A percentile compares a stretch with the other conserved stretches of the same genome.
Conservation (phyloP, 306 rosid species). For the Heteromeles arbutifolia region DNA sequence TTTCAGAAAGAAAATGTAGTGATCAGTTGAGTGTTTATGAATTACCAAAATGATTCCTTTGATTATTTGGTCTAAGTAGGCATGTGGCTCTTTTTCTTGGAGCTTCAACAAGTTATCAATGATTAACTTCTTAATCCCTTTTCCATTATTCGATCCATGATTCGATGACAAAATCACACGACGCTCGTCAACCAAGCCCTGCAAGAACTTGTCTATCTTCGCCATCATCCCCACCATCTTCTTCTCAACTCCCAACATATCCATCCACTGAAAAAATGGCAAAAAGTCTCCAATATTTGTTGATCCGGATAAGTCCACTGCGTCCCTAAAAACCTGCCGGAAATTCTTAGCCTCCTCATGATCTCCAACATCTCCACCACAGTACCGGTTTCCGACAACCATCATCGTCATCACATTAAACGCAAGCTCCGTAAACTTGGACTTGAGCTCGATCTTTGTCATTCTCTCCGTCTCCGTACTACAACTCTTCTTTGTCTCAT, state of each 20-base stretch:
- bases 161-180: not conserved
- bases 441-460: constrained; percentile 6
- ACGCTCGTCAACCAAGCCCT: constrained; percentile 10
- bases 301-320: not conserved
- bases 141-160: not conserved
- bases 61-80: constrained; percentile 8
- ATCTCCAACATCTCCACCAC: not conserved
- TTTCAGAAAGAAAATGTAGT: too few species aligned
- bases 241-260: not conserved
- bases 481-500: not conserved
- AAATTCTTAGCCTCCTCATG: constrained; percentile 6
- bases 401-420: constrained; percentile 18
- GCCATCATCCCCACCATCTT: constrained; percentile 19
- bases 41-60: constrained; percentile 12
- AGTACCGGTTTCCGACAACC: constrained; percentile 17
- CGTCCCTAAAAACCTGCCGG: not conserved
- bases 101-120: not conserved
- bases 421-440: constrained; percentile 2
- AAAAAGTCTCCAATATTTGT: constrained; percentile 9
- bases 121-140: not conserved
- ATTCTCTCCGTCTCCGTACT: not conserved
- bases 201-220: constrained; percentile 5
- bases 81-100: constrained; percentile 5
- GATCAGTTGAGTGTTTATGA: too few species aligned
- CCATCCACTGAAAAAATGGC: constrained; percentile 8